Percentiles rank a stretch among this genome's conserved stretches.
phyloP scores from a whole-genome alignment of 306 rosid species.

The Quercus engelmannii region DNA sequence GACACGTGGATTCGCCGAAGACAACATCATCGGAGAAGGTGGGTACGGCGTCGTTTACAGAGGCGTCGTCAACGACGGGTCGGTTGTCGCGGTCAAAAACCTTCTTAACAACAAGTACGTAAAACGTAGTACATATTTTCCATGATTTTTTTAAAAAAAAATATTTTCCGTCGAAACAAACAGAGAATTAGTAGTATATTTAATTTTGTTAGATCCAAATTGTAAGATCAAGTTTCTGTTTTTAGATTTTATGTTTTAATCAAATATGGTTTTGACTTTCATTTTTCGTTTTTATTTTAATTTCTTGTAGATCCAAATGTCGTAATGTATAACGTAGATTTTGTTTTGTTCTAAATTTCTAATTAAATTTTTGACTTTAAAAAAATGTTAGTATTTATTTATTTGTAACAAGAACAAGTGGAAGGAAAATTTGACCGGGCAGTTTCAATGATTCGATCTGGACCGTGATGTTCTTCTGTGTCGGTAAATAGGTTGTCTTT shows the following conservation, averaged over 20 bases:
- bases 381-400: not conserved
- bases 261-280: not conserved
- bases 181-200: too few relatives aligned
- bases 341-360: not conserved
- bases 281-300: not conserved
- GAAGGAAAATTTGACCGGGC: conserved; percentile 8
- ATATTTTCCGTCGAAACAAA: too few relatives aligned
- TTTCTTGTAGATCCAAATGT: not conserved
- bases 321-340: not conserved
- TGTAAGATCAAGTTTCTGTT: not conserved
- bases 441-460: conserved; percentile 6
- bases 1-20: conserved; percentile 61
- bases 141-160: not conserved
- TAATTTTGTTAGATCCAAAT: not conserved
- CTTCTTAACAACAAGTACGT: conserved; percentile 93
- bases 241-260: not conserved
- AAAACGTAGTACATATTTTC: conserved; percentile 1
- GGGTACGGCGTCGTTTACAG: conserved; percentile 89
- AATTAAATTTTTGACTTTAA: not conserved
- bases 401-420: not conserved
- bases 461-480: conserved; percentile 15
- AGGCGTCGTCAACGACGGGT: conserved; percentile 67
- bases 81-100: conserved; percentile 87
- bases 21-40: conserved; percentile 93
- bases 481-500: conserved; percentile 20